Base-by-base conservation (phyloP, 1,284 basidiomycete genomes). In the Xanthoconium separans region DNA sequence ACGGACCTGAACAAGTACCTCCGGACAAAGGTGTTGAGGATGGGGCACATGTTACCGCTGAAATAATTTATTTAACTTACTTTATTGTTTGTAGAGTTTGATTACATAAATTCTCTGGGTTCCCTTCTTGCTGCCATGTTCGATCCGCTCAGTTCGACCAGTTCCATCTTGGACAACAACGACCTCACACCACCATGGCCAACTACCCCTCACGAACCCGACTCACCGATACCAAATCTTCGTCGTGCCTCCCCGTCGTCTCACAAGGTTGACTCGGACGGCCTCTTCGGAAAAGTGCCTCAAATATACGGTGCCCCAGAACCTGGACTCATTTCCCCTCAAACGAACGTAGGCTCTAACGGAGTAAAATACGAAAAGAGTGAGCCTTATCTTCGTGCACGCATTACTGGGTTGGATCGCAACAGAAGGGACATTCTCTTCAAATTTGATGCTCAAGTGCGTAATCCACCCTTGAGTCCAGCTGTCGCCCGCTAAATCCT, bases 1-100 rank as follows among this genome's bases (percentile, higher is more conserved):
- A 85, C 87, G 48, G 97, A 99, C 64, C 71, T 99, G 62, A 94
- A 99, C 66, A 94, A 91, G 73, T 99, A 99, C 69, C 73, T 99
- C 63, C 82, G 92, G 66, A 99, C 97, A 46, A 99, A 99, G 73
- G 87, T 99, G 20, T 78, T 95, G 66, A 80, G 89, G 56, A 99
- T 99, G 97, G 97, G 97, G 11, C 96, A 99, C 72, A 87, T 96
- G 76, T 74, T 97, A 27, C 84, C 87, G 29, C 69, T 93, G 48
- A 77, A 72, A 27, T 27, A 27, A 27, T 6, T 27, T 33, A 31
- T 31, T 6, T 31, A 9, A 3, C 2, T 6, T 33, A 30, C 30
- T 4, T 30, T 30, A 30, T 11, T 30, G n/a, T n/a, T n/a, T n/a
- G n/a, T n/a, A n/a, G n/a, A 31, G 30, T 11, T 31, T 18, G 44